A percentile compares a stretch with the other conserved stretches of the same genome.
Evolutionary conservation across 768 basidiomycete species (phyloP).

Genomic region (Hygrophorus pudorinus): DNA sequence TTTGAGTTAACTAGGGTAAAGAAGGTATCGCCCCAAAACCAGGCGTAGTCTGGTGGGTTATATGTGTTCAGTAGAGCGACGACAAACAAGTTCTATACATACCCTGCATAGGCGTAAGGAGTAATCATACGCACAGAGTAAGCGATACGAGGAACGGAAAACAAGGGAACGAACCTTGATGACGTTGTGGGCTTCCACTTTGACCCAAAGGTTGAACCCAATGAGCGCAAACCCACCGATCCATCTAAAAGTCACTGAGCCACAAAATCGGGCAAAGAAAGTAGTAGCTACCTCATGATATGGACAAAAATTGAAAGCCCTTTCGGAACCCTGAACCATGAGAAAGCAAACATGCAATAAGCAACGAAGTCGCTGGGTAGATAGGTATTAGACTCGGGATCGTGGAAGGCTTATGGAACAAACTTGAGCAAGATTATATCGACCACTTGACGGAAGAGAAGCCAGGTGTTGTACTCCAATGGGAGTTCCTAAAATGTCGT

Average conservation of each 20-base stretch:
- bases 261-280: not conserved
- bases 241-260: constrained; percentile 48
- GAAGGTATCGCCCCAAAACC: constrained; percentile 95
- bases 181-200: constrained; percentile 93
- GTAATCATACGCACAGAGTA: not conserved
- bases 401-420: constrained; percentile 17
- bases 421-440: constrained; percentile 95
- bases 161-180: constrained; percentile 51
- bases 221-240: constrained; percentile 76
- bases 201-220: constrained; percentile 96
- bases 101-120: too few species aligned
- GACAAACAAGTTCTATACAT: not conserved
- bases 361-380: constrained; percentile 89
- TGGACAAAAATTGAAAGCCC: constrained; percentile 68
- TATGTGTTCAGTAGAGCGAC: not conserved
- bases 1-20: constrained; percentile 73
- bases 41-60: constrained; percentile 58
- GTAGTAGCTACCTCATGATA: constrained; percentile 62
- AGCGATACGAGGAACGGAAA: not conserved
- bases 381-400: constrained; percentile 1
- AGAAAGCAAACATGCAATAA: constrained; percentile 91
- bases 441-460: constrained; percentile 91
- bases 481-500: constrained; percentile 59
- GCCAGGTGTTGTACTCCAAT: constrained; percentile 92
- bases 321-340: constrained; percentile 81